Base-by-base conservation (phyloP, 1,284 basidiomycete genomes). In the Cryptococcus amylolentus region DNA sequence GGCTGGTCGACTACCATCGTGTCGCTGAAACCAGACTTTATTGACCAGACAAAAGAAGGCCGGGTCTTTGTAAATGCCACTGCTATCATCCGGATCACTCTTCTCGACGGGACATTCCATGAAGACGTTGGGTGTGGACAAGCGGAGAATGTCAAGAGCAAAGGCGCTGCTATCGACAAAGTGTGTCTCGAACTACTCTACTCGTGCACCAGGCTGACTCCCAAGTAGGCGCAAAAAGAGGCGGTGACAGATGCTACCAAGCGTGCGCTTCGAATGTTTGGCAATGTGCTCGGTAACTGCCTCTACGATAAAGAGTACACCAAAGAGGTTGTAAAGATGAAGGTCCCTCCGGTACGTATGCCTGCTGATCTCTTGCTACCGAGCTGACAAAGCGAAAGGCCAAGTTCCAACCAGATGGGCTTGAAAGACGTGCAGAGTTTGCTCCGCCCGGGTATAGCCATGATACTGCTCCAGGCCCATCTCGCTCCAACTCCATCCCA, bases 161-260 rank as follows among this genome's bases (percentile, higher is more conserved):
- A 95, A 74, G 91, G 84, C 0, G 83, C 83, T 14, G 93, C 91
- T 1, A 72, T 98, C 31, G 94, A 98, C 69, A 98, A 98, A 84
- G 95, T 93, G 56, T 43, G 83, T 67, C 44, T 48, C 1, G 13
- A 41, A 28, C n/a, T 27, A 43, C 40, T 14, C 31, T 13, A 23
- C 28, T 39, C 9, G 28, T 18, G 16, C n/a, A 23, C 9, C 14
- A 20, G 42, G 41, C 57, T 63, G 44, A 64, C 35, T 10, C 13
- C 13, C 45, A 26, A 57, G 13, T 67, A 97, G 92, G 91, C 89
- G 67, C 95, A 96, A 81, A 98, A 98, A 71, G 95, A 98, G 72
- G 93, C 96, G 0, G 88, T 97, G 0, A 98, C 95, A 0, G 95
- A 98, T 67, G 94, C 84, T 0, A 79, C 95, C 47, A 98, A 98